Evolutionary conservation across 768 basidiomycete genomes (phyloP), one percentile per base, ranked within the genome.

Genomic region (Hemileccinum impolitum): DNA sequence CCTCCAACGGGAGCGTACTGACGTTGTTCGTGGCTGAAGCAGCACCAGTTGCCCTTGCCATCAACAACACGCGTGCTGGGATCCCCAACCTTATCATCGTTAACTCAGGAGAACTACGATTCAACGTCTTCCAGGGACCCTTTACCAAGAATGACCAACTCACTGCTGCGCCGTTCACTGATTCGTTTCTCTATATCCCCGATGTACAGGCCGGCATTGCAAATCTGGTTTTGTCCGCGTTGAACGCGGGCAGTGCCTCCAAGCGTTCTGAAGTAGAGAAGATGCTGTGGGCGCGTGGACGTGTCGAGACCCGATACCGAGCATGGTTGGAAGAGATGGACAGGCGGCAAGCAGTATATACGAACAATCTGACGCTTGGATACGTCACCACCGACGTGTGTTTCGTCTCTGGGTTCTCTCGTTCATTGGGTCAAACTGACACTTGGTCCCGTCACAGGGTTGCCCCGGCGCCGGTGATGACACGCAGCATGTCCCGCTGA

Each of bases 121-220:
- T 81, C 67, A 77, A 86, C 56, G 64, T 90, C 43, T 82, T 80
- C 59, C 56, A 74, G 2, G 90, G 90, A 2, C 59, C 80, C 3
- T 92, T 93, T 69, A 85, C 84, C 26, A 81, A 81, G 64, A 87
- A 91, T 62, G 89, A 93, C 64, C 84, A 90, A 56, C 75, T 91
- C 39, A 87, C 87, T 1, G 78, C 79, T 2, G 82, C 79, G 6
- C 87, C 90, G 0, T 93, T 87, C 61, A 64, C 70, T 0, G 81
- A 90, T 59, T 51, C 70, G 9, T 87, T 89, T 72, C 52, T 78
- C 18, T 90, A 75, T 65, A 75, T 90, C 48, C 67, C 82, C 6
- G 68, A 77, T 38, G 71, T 90, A 31, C 63, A 76, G 0, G 64
- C 78, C 14, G 61, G 68, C 21, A 62, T 78, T 28, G 87, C 84